Base-by-base conservation (phyloP, 768 basidiomycete genomes). In the Tephrocybe sp. region DNA sequence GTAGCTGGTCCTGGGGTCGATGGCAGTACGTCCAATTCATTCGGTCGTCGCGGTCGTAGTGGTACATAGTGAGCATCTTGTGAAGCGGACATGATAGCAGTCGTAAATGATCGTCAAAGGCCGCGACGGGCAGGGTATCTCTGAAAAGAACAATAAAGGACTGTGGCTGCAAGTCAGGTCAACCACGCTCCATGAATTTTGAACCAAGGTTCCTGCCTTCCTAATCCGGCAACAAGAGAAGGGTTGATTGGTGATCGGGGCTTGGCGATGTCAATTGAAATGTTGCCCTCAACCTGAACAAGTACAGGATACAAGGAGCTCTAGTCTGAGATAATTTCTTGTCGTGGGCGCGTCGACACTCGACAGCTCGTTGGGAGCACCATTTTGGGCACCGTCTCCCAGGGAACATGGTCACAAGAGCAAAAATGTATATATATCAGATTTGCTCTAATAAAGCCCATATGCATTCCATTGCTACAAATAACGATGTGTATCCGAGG, bases 61-160 rank as follows among this genome's bases (percentile, higher is more conserved):
- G 38, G 44, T 44, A 27, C 47, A 37, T 40, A 39, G 16, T 24
- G 19, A n/a, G 25, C 27, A 16, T 21, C 39, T 52, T 42, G 53
- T 36, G 49, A 28, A 22, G 28, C 34, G 41, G 51, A 44, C 49
- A 54, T 59, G 12, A 57, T 40, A 37, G 21, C 25, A 38, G 51
- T 52, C 54, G 52, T 58, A 9, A 32, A 37, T n/a, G 22, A 47
- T 55, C 59, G 54, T 60, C 18, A 54, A 34, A 50, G 35, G 52
- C 54, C 50, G 46, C 47, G 41, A 39, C 34, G 57, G 55, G 52
- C 56, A 47, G 60, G 53, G 60, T 59, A 59, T 57, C 22, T 40
- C 25, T 27, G 43, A 2, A 27, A 42, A 27, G n/a, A 43, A 34
- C 22, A 49, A 35, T 28, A 26, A 35, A 46, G 34, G 12, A 38